A percentile compares a stretch with the other conserved stretches of the same genome.
These are phyloP conservation scores for Ogataea pignaliae DNA, from an alignment of 805 yeast genomes.

Conservation along the genomic window DNA sequence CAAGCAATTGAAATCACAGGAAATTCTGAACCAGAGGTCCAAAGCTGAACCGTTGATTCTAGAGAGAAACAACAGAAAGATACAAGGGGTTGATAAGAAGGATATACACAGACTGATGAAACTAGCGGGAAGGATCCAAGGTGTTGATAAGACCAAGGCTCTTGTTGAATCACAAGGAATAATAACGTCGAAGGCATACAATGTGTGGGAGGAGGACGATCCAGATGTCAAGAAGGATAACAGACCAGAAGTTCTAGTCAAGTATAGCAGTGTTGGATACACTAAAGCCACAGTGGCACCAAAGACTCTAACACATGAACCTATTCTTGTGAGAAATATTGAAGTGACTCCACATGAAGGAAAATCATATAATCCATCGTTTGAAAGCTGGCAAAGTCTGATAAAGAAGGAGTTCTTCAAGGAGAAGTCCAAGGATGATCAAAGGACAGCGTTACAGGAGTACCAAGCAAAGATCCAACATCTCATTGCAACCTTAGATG, in stretches of 20 bases:
- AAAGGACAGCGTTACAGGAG: conserved; percentile 55
- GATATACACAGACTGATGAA: conserved; percentile 66
- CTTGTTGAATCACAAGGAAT: conserved; percentile 63
- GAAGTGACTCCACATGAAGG: conserved; percentile 72
- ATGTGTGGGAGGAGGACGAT: conserved; percentile 62
- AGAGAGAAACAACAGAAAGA: conserved; percentile 35
- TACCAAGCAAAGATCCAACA: conserved; percentile 60
- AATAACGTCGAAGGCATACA: conserved; percentile 44
- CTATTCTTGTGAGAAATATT: conserved; percentile 49
- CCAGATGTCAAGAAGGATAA: conserved; percentile 16
- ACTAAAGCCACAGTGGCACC: conserved; percentile 54
- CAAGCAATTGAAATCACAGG: conserved; percentile 35
- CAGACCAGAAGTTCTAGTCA: conserved; percentile 36
- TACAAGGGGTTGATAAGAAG: conserved; percentile 61
- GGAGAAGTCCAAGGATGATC: conserved; percentile 65
- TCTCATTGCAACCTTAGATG: conserved; percentile 59
- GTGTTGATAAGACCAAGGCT: conserved; percentile 48
- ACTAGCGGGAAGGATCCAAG: conserved; percentile 68
- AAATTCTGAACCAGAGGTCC: conserved; percentile 72
- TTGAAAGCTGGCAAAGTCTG: conserved; percentile 74
- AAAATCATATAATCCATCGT: conserved; percentile 87
- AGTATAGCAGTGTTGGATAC: conserved; percentile 34
- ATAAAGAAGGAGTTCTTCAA: conserved; percentile 60
- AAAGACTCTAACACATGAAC: conserved; percentile 45
- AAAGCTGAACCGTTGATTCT: conserved; percentile 62